These are phyloP conservation scores for Phytophthora tentaculata DNA, from an alignment of 352 stramenopile genomes.

Conservation along the genomic window DNA sequence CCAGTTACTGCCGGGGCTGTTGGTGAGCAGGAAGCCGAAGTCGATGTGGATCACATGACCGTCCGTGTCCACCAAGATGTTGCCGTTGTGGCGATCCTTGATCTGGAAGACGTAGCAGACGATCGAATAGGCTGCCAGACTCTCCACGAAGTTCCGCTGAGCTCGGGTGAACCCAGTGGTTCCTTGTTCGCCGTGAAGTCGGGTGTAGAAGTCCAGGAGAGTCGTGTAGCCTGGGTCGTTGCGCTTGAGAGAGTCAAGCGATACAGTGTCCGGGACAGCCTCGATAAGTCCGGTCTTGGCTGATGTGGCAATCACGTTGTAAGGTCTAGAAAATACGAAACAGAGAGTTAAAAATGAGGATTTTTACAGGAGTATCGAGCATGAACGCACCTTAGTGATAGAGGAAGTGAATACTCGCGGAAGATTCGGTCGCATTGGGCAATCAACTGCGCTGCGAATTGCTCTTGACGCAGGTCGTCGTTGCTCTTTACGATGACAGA, in stretches of 20 bases:
- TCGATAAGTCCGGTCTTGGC: conserved; percentile 96
- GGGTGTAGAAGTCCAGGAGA: conserved; percentile 93
- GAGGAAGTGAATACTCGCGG: conserved; percentile 91
- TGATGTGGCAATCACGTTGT: conserved; percentile 96
- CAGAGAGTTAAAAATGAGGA: background rate
- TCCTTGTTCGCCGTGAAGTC: conserved; percentile 90
- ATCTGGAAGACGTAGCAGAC: conserved; percentile 98
- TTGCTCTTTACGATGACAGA: conserved; percentile 98
- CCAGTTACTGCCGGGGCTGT: conserved; percentile 94
- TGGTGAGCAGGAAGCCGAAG: conserved; percentile 98
- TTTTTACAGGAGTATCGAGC: conserved; percentile 26
- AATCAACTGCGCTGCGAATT: conserved; percentile 98
- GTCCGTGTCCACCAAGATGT: conserved; percentile 97
- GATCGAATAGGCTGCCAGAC: conserved; percentile 97
- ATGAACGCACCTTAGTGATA: conserved; percentile 82
- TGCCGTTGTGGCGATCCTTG: conserved; percentile 99
- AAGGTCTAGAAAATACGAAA: conserved; percentile 70
- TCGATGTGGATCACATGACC: conserved; percentile 99
- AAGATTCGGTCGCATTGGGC: conserved; percentile 96
- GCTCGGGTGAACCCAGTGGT: conserved; percentile 79
- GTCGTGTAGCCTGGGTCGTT: conserved; percentile 83
- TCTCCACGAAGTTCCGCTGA: conserved; percentile 90
- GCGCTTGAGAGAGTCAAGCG: conserved; percentile 97
- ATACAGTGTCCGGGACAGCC: conserved; percentile 96
- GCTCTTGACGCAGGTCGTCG: conserved; percentile 98